phyloP scores from a whole-genome alignment of 1,139 yeast genomes.

The Sugiyamaella xylanicola region DNA sequence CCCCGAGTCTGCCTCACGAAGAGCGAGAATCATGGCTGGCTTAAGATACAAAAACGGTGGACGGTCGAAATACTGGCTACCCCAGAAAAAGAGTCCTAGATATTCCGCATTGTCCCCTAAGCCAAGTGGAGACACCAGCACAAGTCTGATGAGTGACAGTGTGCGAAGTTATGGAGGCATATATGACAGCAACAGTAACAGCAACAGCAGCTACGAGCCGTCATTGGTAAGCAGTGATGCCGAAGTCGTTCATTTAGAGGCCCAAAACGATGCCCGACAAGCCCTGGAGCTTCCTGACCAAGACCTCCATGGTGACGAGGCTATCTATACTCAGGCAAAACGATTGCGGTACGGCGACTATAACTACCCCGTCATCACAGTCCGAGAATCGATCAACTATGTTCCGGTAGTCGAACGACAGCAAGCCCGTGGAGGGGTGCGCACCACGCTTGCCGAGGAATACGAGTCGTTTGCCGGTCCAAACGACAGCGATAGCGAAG shows the following conservation, averaged over 20 bases:
- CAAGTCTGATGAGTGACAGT: neutral
- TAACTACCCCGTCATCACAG: conserved; percentile 61
- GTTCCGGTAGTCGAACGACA: conserved; percentile 31
- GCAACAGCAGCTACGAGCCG: neutral
- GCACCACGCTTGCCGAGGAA: conserved; percentile 27
- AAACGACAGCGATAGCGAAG: conserved; percentile 22
- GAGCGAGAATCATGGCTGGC: conserved; percentile 80
- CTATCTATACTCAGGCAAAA: conserved; percentile 47
- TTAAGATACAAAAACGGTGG: conserved; percentile 80
- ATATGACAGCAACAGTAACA: neutral
- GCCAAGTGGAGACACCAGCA: neutral
- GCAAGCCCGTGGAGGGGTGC: conserved; percentile 26
- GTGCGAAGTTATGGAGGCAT: conserved; percentile 6
- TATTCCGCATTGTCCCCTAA: neutral
- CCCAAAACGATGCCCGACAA: conserved; percentile 7
- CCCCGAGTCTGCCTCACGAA: conserved; percentile 64
- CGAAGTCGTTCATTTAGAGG: neutral
- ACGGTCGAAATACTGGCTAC: conserved; percentile 81
- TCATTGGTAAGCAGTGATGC: neutral
- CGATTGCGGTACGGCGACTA: conserved; percentile 56
- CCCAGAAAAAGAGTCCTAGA: conserved; percentile 35
- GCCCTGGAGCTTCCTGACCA: conserved; percentile 12
- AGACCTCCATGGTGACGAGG: conserved; percentile 42
- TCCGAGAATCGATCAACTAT: conserved; percentile 43
- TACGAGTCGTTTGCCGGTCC: conserved; percentile 26